phyloP scores from a whole-genome alignment of 208 protist genomes.

The Leishmania amazonensis region DNA sequence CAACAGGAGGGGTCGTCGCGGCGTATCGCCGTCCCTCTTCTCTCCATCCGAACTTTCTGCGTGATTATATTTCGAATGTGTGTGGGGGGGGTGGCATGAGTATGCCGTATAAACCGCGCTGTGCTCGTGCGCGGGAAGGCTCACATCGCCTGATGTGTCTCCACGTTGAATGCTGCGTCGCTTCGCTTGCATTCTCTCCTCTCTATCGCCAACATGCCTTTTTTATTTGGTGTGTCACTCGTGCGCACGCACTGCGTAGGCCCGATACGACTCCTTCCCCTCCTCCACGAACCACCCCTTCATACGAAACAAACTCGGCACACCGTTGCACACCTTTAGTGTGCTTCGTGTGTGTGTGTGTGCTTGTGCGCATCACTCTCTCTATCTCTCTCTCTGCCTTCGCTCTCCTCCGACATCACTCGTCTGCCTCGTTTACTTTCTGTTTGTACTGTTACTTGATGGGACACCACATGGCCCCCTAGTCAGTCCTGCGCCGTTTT shows the following conservation, averaged over 20 bases:
- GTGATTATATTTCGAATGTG: not conserved
- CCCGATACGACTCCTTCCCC: not conserved
- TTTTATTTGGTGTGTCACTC: not conserved
- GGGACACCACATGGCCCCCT: not conserved
- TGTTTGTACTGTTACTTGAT: too few relatives aligned
- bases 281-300: not conserved
- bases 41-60: not conserved
- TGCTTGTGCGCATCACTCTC: not conserved
- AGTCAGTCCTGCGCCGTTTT: not conserved
- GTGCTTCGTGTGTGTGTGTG: not conserved
- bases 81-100: not conserved
- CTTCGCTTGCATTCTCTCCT: not conserved
- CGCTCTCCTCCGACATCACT: not conserved
- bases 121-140: not conserved
- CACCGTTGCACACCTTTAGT: not conserved
- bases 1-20: not conserved
- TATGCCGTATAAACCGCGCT: not conserved
- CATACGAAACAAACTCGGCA: not conserved
- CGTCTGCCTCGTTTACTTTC: not conserved
- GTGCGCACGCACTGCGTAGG: not conserved
- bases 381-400: not conserved
- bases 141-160: slow-evolving; percentile 2
- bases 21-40: not conserved
- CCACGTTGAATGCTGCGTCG: not conserved
- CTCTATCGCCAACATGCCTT: not conserved